Evolutionary conservation across 495 filamentous ascomycete species (phyloP).

Genomic region (Aspergillus ellipticus): DNA sequence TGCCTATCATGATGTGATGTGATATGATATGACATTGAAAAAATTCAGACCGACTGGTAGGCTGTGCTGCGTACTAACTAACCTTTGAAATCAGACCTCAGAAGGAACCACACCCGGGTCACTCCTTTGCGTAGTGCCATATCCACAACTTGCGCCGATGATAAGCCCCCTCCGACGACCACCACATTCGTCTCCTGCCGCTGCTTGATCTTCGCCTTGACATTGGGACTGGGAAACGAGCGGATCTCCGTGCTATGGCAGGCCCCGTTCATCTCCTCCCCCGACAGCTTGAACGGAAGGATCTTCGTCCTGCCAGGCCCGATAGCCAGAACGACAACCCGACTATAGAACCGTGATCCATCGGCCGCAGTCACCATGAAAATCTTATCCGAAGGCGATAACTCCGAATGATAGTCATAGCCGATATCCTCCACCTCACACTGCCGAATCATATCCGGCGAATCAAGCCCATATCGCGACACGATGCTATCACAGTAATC

Average conservation of each 20-base stretch:
- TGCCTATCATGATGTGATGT: not conserved
- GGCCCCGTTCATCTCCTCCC: slow-evolving; percentile 39
- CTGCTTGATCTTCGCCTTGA: slow-evolving; percentile 44
- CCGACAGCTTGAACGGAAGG: slow-evolving; percentile 40
- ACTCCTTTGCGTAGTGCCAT: slow-evolving; percentile 52
- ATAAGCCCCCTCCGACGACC: slow-evolving; percentile 59
- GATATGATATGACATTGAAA: not conserved
- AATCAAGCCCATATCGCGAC: slow-evolving; percentile 48
- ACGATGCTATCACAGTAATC: slow-evolving; percentile 54
- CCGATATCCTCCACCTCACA: slow-evolving; percentile 48
- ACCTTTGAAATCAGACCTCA: slow-evolving; percentile 55
- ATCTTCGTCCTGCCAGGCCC: slow-evolving; percentile 53
- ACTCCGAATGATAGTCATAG: slow-evolving; percentile 36
- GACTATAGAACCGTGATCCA: slow-evolving; percentile 43
- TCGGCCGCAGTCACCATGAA: slow-evolving; percentile 51
- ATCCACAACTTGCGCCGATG: slow-evolving; percentile 57
- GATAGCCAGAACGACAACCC: slow-evolving; percentile 53
- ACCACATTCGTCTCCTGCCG: slow-evolving; percentile 49
- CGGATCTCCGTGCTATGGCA: slow-evolving; percentile 56
- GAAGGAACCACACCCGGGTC: slow-evolving; percentile 52
- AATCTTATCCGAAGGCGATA: slow-evolving; percentile 31
- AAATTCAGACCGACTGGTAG: not conserved
- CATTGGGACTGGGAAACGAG: slow-evolving; percentile 41
- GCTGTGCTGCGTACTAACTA: slow-evolving; percentile 16
- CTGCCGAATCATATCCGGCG: slow-evolving; percentile 41